Evolutionary conservation across 371 early-diverging fungal genomes (phyloP).

Genomic region (Lichtheimia ornata): DNA sequence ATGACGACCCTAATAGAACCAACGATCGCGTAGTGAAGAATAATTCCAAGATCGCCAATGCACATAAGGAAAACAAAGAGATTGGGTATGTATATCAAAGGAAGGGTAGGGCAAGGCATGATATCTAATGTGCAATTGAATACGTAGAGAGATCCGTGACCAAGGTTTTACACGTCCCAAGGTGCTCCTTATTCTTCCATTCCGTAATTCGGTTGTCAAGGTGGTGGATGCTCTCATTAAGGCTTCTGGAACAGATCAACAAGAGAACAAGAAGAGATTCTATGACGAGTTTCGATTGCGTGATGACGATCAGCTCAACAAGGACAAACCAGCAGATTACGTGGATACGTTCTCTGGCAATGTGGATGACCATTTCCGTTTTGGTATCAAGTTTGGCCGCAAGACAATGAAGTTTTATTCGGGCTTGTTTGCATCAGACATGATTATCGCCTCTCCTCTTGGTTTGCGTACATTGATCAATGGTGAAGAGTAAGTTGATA

Average conservation of each 20-base stretch:
- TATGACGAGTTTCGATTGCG: conserved; percentile 69
- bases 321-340: conserved; percentile 82
- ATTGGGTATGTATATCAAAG: conserved; percentile 29
- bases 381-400: conserved; percentile 87
- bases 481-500: conserved; percentile 61
- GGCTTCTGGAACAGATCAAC: conserved; percentile 81
- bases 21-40: conserved; percentile 80
- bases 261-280: conserved; percentile 82
- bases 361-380: conserved; percentile 94
- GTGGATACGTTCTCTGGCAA: conserved; percentile 88
- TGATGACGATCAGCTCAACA: conserved; percentile 58
- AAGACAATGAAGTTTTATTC: conserved; percentile 86
- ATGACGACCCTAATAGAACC: conserved; percentile 38
- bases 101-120: too few species aligned
- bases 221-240: conserved; percentile 76
- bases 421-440: conserved; percentile 87
- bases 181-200: conserved; percentile 88
- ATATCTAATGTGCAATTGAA: too few species aligned
- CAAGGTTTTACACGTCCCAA: conserved; percentile 95
- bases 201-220: conserved; percentile 81
- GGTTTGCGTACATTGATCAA: conserved; percentile 88
- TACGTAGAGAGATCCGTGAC: conserved; percentile 78
- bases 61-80: conserved; percentile 49
- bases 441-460: conserved; percentile 91
- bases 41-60: conserved; percentile 70